Evolutionary conservation across 257 asterid genomes (phyloP), one percentile per base, ranked within the genome.

Genomic region (Cruciata laevipes): DNA sequence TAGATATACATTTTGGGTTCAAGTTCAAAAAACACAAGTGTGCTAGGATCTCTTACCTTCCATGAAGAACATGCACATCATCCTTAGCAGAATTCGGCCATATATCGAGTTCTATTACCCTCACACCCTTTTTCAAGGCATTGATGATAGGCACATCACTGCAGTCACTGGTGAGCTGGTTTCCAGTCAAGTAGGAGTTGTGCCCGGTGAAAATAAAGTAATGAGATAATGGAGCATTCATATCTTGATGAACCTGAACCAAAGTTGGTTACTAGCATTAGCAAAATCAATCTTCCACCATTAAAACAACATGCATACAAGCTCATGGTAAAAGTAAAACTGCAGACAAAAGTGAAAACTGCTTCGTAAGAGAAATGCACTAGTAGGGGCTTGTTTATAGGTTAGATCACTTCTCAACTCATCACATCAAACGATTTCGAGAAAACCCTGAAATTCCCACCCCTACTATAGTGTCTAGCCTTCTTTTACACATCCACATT

Each of bases 141-240:
- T 83, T 84, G 69, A 87, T 83, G 65, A 90, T 77, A 4, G 97
- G 97, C 38, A 84, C 88, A 61, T 84, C 94, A 55, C 97, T 90
- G 86, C 97, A 85, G 74, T 84, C 94, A 65, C 97, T 90, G 4
- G 91, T 90, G 23, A 90, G 95, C 78, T 90, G 97, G 85, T 90
- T 90, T 27, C 95, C 97, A 18, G 95, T 90, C 66, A 90, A 82
- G 86, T 90, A 90, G 62, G 97, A 85, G 68, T 90, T 90, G 52
- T 90, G 97, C 42, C 95, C 95, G 20, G 95, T 90, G 82, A 30
- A 90, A 73, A 90, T 83, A 79, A 63, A 90, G 70, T 84, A 90
- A 71, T 90, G 97, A 66, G 94, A 84, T 65, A 89, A 32, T 4
- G 97, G 94, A 69, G 95, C 91, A 13, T 58, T 84, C 97, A 87